phyloP scores from a whole-genome alignment of 306 rosid genomes.

The Vigna radiata region DNA sequence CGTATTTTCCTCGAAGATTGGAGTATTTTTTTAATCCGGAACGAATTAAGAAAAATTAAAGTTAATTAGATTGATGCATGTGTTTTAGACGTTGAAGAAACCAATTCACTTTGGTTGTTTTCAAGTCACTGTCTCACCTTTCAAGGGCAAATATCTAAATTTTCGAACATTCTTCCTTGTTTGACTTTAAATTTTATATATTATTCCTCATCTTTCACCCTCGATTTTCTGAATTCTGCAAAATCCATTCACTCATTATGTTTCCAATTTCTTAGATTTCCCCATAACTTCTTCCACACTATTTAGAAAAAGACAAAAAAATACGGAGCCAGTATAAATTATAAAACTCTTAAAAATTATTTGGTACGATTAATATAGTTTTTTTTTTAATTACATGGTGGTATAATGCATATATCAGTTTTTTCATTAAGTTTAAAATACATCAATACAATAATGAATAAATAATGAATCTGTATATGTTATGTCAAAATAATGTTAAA shows the following conservation, averaged over 20 bases:
- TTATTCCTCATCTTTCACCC: not conserved
- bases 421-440: too few species aligned
- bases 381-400: too few species aligned
- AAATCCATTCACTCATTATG: not conserved
- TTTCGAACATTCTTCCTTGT: not conserved
- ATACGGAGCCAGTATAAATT: too few species aligned
- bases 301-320: too few species aligned
- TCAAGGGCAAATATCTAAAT: conserved; percentile 23
- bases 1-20: not conserved
- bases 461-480: too few species aligned
- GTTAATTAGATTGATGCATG: not conserved
- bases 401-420: too few species aligned
- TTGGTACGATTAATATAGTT: too few species aligned
- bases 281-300: too few species aligned
- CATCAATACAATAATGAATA: too few species aligned
- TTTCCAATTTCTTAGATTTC: not conserved
- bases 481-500: too few species aligned
- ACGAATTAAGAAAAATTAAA: conserved; percentile 2
- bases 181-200: not conserved
- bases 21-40: not conserved
- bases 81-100: conserved; percentile 24
- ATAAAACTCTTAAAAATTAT: too few species aligned
- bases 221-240: not conserved
- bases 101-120: conserved; percentile 32
- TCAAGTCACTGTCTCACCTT: conserved; percentile 36